Evolutionary conservation across 331 rosid genomes (phyloP).

Genomic region (Acacia concinna): DNA sequence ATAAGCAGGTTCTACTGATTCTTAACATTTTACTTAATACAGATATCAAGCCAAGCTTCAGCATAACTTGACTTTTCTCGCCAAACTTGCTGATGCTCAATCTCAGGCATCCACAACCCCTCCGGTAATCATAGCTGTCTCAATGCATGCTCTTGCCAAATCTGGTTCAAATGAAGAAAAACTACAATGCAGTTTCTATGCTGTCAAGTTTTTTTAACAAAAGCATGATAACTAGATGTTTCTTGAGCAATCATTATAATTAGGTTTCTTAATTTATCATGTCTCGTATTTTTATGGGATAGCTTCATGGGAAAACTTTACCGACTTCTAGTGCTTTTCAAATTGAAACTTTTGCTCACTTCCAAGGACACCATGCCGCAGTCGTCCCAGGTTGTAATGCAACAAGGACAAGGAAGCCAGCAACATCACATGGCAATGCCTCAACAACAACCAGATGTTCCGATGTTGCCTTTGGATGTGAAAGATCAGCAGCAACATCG

Average conservation of each 20-base stretch:
- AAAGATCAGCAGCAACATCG: conserved; percentile 41
- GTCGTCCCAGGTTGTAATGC: conserved; percentile 22
- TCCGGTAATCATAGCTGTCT: conserved; percentile 41
- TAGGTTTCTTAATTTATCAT: background rate
- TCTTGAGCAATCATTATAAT: background rate
- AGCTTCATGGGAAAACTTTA: background rate
- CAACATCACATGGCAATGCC: conserved; percentile 32
- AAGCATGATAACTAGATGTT: background rate
- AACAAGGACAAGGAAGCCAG: conserved; percentile 34
- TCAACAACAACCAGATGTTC: conserved; percentile 33
- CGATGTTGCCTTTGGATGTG: conserved; percentile 25
- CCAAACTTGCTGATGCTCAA: conserved; percentile 47
- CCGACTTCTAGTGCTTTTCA: background rate
- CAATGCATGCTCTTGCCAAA: background rate
- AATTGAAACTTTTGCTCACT: conserved; percentile 13
- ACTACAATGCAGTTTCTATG: background rate
- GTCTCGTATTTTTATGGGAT: background rate
- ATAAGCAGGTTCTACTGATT: background rate
- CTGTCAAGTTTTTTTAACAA: background rate
- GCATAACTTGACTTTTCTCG: conserved; percentile 53
- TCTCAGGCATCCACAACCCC: conserved; percentile 29
- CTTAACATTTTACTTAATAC: conserved; percentile 14
- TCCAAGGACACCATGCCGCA: conserved; percentile 19
- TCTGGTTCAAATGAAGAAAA: background rate
- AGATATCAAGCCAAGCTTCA: conserved; percentile 57